Conservation (phyloP, 116 monocot genomes). For the Posidonia oceanica region DNA sequence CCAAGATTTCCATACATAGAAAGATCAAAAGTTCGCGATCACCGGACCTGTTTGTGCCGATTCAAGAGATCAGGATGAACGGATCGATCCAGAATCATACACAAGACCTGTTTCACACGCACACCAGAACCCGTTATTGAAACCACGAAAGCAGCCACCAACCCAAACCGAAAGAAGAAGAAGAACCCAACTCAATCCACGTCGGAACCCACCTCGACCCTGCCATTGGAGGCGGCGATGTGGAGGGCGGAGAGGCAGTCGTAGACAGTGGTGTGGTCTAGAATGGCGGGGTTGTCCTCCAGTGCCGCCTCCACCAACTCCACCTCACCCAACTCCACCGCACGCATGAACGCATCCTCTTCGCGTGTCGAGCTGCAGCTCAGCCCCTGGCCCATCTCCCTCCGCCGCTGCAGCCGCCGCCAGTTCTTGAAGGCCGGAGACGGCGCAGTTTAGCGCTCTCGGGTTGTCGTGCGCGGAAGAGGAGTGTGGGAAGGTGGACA, state of each 20-base stretch:
- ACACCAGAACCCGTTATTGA: too few species aligned
- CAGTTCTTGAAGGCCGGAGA: not conserved
- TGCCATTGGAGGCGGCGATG: constrained; percentile 67
- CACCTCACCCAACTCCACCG: constrained; percentile 40
- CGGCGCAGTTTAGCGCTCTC: too few species aligned
- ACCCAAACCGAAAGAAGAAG: not conserved
- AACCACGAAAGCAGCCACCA: not conserved
- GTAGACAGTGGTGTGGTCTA: constrained; percentile 31
- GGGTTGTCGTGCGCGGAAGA: too few species aligned
- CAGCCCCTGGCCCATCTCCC: constrained; percentile 48
- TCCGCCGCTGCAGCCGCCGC: not conserved
- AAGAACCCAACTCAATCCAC: not conserved
- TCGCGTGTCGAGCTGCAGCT: constrained; percentile 34
- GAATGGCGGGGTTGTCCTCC: constrained; percentile 15
- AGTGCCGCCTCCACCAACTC: constrained; percentile 18
- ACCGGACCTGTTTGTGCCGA: constrained; percentile 30
- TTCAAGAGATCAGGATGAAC: constrained; percentile 23
- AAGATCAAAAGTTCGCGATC: not conserved
- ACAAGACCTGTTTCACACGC: constrained; percentile 2
- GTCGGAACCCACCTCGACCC: constrained; percentile 29
- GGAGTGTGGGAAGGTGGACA: not conserved
- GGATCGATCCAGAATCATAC: constrained; percentile 16
- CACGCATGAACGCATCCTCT: constrained; percentile 34
- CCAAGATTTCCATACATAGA: not conserved
- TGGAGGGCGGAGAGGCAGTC: constrained; percentile 62